A percentile compares a stretch with the other conserved stretches of the same genome.
phyloP scores from a whole-genome alignment of 768 basidiomycete species.

The Xerocomus spinulosus region DNA sequence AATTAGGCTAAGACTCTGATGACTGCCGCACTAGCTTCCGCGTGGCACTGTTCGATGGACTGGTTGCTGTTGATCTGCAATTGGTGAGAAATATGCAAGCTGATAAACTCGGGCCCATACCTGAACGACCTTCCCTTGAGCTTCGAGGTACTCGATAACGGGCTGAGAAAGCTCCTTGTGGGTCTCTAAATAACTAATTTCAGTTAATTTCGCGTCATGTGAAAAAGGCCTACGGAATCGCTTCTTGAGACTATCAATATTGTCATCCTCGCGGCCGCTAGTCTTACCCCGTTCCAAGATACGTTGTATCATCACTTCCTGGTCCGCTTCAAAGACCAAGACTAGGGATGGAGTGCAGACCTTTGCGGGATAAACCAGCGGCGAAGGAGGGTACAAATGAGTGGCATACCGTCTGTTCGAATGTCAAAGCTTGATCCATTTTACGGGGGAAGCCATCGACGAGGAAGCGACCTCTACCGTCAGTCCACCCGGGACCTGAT shows the following conservation, averaged over 20 bases:
- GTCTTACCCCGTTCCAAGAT: conserved; percentile 90
- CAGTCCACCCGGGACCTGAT: conserved; percentile 55
- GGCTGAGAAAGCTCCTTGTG: conserved; percentile 90
- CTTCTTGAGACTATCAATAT: conserved; percentile 88
- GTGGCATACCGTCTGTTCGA: conserved; percentile 71
- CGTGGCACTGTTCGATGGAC: conserved; percentile 70
- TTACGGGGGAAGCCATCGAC: conserved; percentile 98
- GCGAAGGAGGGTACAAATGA: not conserved
- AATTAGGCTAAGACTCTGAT: conserved; percentile 39
- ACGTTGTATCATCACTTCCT: conserved; percentile 82
- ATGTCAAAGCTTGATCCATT: conserved; percentile 95
- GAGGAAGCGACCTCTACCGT: conserved; percentile 80
- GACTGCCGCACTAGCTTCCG: conserved; percentile 52
- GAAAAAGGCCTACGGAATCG: conserved; percentile 69
- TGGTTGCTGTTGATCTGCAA: conserved; percentile 62
- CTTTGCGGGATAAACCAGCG: conserved; percentile 33
- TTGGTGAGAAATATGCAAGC: not conserved
- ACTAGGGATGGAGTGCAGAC: conserved; percentile 79
- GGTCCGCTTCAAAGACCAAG: conserved; percentile 82
- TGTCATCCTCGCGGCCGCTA: conserved; percentile 94
- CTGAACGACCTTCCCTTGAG: conserved; percentile 68
- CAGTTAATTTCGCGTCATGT: not conserved
- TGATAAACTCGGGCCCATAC: conserved; percentile 34
- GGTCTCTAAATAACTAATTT: conserved; percentile 47
- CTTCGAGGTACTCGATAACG: conserved; percentile 79